Evolutionary conservation across 2,329 filamentous ascomycete genomes (phyloP).

Genomic region (Fusarium pseudonygamai): DNA sequence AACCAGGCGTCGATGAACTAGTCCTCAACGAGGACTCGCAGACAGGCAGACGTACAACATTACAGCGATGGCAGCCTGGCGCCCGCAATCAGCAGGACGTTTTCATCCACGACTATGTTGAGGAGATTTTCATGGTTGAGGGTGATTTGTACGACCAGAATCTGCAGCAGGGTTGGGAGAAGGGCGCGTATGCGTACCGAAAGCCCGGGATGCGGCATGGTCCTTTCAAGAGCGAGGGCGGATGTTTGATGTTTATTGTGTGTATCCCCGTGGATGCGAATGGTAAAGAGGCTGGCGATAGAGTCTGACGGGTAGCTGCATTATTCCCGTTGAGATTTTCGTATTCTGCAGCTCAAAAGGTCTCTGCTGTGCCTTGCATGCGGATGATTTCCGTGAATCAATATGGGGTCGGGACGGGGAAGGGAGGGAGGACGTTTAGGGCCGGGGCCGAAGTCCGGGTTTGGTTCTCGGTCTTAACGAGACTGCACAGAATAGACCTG

Average conservation of each 20-base stretch:
- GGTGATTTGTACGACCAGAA: slow-evolving; percentile 48
- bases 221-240: slow-evolving; percentile 47
- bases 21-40: slow-evolving; percentile 46
- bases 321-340: not conserved
- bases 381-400: not conserved
- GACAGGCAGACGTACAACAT: slow-evolving; percentile 43
- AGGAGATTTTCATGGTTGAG: slow-evolving; percentile 51
- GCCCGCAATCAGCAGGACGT: slow-evolving; percentile 38
- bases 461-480: slow-evolving; percentile 8
- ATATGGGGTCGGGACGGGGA: not conserved
- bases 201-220: slow-evolving; percentile 53
- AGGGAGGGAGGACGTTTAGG: not conserved
- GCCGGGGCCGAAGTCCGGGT: slow-evolving; percentile 13
- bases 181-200: slow-evolving; percentile 52
- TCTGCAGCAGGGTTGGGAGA: slow-evolving; percentile 44
- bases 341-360: not conserved
- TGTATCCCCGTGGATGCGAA: slow-evolving; percentile 31
- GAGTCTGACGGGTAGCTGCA: not conserved
- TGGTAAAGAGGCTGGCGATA: slow-evolving; percentile 15
- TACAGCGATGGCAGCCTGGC: slow-evolving; percentile 51
- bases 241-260: slow-evolving; percentile 48
- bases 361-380: not conserved
- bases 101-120: slow-evolving; percentile 50
- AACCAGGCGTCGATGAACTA: slow-evolving; percentile 49
- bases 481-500: not conserved